Evolutionary conservation across 345 rosid species (phyloP).

Genomic region (Linum lewisii): DNA sequence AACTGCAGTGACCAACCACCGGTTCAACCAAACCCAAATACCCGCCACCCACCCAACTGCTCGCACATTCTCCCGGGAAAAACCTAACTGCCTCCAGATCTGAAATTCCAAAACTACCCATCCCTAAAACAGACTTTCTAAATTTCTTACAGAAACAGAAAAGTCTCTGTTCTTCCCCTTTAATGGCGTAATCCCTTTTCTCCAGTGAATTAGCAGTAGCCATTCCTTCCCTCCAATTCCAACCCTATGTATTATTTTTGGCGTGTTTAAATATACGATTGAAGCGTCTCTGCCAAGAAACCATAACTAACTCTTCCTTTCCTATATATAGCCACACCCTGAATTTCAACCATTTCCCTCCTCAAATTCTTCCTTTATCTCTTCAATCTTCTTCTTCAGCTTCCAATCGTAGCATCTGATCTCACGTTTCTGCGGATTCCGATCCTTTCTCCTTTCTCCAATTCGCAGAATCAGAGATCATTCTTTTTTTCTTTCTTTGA

Average conservation of each 20-base stretch:
- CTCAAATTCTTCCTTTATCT: background rate
- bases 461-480: constrained; percentile 19
- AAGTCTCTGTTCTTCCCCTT: background rate
- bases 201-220: background rate
- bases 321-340: no score
- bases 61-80: no score
- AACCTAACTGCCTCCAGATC: no score
- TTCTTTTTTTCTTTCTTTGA: background rate
- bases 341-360: background rate
- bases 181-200: background rate
- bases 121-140: no score
- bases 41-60: no score
- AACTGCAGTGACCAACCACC: no score
- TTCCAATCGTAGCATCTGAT: background rate
- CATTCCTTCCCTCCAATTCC: constrained; percentile 1
- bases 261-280: constrained; percentile 7
- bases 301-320: background rate
- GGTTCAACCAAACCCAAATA: no score
- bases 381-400: constrained; percentile 7
- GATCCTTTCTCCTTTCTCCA: background rate
- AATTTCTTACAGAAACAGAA: no score
- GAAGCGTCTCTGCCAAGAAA: constrained; percentile 51
- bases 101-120: no score
- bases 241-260: background rate
- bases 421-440: constrained; percentile 23